phyloP scores from a whole-genome alignment of 2,329 filamentous ascomycete species.

The Cryphonectria parasitica region DNA sequence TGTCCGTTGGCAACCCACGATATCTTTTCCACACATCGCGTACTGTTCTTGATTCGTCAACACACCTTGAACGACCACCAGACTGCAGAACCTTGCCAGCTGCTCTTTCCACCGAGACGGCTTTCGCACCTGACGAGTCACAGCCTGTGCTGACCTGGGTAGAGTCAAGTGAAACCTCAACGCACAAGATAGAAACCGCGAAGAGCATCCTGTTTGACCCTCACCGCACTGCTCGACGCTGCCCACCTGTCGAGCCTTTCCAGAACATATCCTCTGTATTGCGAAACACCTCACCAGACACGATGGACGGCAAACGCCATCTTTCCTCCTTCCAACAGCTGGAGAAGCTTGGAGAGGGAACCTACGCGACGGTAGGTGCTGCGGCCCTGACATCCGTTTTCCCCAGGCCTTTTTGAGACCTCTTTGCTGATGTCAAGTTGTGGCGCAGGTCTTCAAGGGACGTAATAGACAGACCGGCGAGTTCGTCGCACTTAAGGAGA shows the following conservation, averaged over 20 bases:
- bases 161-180: constrained; percentile 18
- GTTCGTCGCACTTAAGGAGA: constrained; percentile 96
- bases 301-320: constrained; percentile 90
- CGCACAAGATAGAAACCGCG: constrained; percentile 41
- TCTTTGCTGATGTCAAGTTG: background rate
- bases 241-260: constrained; percentile 35
- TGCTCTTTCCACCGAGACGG: background rate
- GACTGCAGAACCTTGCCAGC: background rate
- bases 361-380: constrained; percentile 86
- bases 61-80: background rate
- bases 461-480: constrained; percentile 96
- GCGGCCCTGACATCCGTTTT: constrained; percentile 17
- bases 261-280: constrained; percentile 36
- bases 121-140: background rate
- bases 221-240: constrained; percentile 38
- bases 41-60: background rate
- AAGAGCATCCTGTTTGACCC: constrained; percentile 47
- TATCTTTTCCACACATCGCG: background rate
- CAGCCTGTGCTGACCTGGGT: constrained; percentile 4
- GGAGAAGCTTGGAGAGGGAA: constrained; percentile 97
- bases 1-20: background rate
- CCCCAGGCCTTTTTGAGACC: constrained; percentile 8
- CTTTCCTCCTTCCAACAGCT: constrained; percentile 99
- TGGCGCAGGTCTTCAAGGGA: constrained; percentile 86
- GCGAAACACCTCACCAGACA: constrained; percentile 28